Percentiles rank a stretch among this genome's conserved stretches.
Evolutionary conservation across 345 rosid genomes (phyloP).

Genomic region (Reutealis trisperma): DNA sequence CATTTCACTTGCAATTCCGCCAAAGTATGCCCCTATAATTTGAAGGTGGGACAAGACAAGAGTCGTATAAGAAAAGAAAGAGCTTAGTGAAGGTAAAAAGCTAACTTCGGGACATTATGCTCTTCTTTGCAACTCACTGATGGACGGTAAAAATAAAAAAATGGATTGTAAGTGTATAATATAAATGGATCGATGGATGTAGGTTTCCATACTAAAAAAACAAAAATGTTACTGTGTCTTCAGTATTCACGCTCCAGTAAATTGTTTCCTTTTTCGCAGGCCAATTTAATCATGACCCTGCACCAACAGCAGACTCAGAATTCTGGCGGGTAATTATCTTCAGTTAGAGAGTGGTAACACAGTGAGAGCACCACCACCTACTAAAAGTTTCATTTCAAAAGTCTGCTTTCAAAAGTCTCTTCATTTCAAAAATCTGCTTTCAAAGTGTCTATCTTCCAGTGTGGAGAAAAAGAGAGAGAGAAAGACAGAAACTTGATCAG

Average conservation of each 20-base stretch:
- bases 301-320: neutral
- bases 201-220: too few relatives aligned
- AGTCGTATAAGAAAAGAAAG: too few relatives aligned
- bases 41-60: too few relatives aligned
- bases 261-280: neutral
- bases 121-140: too few relatives aligned
- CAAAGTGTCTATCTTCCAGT: neutral
- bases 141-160: too few relatives aligned
- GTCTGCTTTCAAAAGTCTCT: neutral
- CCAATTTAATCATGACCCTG: neutral
- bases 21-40: too few relatives aligned
- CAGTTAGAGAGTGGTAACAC: neutral
- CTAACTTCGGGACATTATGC: too few relatives aligned
- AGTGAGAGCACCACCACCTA: neutral
- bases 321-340: neutral
- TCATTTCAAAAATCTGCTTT: neutral
- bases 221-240: too few relatives aligned
- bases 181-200: too few relatives aligned
- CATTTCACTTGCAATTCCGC: too few relatives aligned
- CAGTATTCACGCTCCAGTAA: neutral
- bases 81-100: too few relatives aligned
- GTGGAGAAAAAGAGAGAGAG: neutral
- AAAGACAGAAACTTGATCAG: slow-evolving; percentile 24
- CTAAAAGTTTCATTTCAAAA: neutral
- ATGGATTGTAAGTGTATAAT: too few relatives aligned